These are phyloP conservation scores for Amanita exitialis DNA, from an alignment of 768 basidiomycete genomes.

Conservation along the genomic window DNA sequence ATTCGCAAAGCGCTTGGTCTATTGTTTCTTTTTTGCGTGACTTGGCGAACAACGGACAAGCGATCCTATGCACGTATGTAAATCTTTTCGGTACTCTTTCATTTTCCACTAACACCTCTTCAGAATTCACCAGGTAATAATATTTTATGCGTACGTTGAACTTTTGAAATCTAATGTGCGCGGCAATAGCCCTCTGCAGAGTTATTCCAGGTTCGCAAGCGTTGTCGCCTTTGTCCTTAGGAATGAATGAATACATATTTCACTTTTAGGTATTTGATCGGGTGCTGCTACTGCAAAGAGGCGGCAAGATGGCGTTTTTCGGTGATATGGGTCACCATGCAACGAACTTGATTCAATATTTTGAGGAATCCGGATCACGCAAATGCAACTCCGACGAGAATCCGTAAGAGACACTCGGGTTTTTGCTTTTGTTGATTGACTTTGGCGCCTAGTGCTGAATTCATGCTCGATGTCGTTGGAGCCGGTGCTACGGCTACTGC, in stretches of 20 bases:
- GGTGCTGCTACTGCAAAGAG: constrained; percentile 65
- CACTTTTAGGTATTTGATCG: constrained; percentile 55
- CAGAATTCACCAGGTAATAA: constrained; percentile 33
- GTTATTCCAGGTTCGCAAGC: constrained; percentile 46
- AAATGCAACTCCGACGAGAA: constrained; percentile 60
- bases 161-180: constrained; percentile 12
- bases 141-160: not conserved
- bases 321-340: constrained; percentile 62
- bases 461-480: constrained; percentile 62
- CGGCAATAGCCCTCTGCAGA: constrained; percentile 68
- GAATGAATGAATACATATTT: not conserved
- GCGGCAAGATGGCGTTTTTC: constrained; percentile 70
- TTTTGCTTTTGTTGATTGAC: not conserved
- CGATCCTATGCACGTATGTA: constrained; percentile 80
- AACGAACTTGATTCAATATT: constrained; percentile 60
- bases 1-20: constrained; percentile 82
- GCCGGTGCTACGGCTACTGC: constrained; percentile 55
- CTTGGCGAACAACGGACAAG: constrained; percentile 74
- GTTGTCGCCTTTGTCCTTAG: not conserved
- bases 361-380: constrained; percentile 58
- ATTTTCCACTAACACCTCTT: not conserved
- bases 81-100: not conserved
- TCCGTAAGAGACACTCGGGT: constrained; percentile 34
- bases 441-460: constrained; percentile 34
- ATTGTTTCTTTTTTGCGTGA: constrained; percentile 67